Evolutionary conservation across 441 rosid genomes (phyloP).

Genomic region (Pelargonium myrrhifolium): DNA sequence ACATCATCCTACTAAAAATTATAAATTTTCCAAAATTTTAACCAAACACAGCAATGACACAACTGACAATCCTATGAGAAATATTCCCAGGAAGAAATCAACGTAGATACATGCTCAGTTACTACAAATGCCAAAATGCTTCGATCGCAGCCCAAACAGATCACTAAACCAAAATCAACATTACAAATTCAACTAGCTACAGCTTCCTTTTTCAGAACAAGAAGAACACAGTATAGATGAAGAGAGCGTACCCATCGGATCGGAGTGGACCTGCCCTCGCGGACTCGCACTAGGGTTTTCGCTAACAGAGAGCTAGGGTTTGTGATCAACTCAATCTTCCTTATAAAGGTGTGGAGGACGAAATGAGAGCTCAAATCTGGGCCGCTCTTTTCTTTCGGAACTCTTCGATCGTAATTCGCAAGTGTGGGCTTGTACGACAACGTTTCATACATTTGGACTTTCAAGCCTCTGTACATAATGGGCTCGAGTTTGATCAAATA

Average conservation of each 20-base stretch:
- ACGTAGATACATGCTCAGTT: background rate
- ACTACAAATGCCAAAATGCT: background rate
- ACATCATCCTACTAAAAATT: background rate
- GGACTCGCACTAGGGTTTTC: conserved; percentile 15
- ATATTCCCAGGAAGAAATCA: background rate
- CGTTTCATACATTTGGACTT: background rate
- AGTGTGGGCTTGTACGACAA: background rate
- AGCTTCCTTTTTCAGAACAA: background rate
- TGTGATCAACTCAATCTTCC: background rate
- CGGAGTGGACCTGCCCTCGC: conserved; percentile 19
- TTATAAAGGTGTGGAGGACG: conserved; percentile 17
- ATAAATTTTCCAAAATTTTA: background rate
- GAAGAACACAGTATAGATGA: background rate
- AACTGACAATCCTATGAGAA: too few relatives aligned
- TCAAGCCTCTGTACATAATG: too few relatives aligned
- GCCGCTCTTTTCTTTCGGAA: conserved; percentile 19
- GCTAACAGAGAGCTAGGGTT: conserved; percentile 8
- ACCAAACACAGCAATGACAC: background rate
- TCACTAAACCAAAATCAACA: background rate
- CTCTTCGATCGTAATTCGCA: background rate
- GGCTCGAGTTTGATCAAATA: too few relatives aligned
- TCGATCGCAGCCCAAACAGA: background rate
- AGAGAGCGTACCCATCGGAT: conserved; percentile 31
- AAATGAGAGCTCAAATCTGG: background rate
- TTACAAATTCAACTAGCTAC: background rate